Evolutionary conservation across 306 rosid genomes (phyloP), one percentile per base, ranked within the genome.

Genomic region (Dryas octopetala): DNA sequence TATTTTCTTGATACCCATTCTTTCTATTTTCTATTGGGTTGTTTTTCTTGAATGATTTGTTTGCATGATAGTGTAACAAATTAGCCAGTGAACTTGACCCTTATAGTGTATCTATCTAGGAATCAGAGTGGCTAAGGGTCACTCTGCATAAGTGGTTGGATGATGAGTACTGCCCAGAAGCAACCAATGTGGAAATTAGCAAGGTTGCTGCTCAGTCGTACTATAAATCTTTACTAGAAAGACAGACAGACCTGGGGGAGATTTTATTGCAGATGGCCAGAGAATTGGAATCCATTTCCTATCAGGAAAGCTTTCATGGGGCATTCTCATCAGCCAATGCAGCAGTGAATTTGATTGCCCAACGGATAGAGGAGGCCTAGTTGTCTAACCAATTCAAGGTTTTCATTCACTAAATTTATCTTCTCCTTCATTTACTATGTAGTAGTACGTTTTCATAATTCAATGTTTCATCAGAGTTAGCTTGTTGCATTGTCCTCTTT

Each of bases 311-410:
- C 82, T 95, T 95, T 78, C 97, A 95, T 26, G 99, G 99, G 2
- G 92, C 97, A 4, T 95, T 90, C 87, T 87, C 99, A 6, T 84
- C 99, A 9, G 99, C 99, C 64, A 95, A 95, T 80, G 97, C 99
- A 9, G 97, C 99, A 15, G 81, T 95, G 67, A 88, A 66, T 86
- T 87, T 95, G 73, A 92, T 95, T 75, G 85, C 82, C 8, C 90
- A 88, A 76, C 83, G 97, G 69, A 86, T 87, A 68, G 89, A 86
- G 78, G 82, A 80, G 63, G 71, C 71, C 65, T 75, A 65, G 12
- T 48, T 73, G 68, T 68, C 46, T 19, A 50, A 59, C 23, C 16
- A 9, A 10, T 73, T n/a, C n/a, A 70, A 65, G 61, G 66, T 74
- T 53, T 62, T 43, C 19, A 3, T 2, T 41, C 14, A 46, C 66